phyloP scores from a whole-genome alignment of 257 asterid species.

The Orobanche coerulescens region DNA sequence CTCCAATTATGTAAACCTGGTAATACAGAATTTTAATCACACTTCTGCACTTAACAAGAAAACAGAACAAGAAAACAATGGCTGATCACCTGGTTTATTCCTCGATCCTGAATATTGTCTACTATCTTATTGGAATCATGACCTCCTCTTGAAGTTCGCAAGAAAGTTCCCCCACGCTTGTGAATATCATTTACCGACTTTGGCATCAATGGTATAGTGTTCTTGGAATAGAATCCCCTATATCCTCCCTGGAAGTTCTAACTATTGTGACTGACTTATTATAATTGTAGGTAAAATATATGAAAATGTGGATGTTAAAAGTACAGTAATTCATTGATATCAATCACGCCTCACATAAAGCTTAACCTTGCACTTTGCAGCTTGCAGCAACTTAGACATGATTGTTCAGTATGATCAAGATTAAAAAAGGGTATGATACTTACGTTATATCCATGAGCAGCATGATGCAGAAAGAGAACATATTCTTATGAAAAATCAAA shows the following conservation, averaged over 20 bases:
- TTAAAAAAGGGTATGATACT: background rate
- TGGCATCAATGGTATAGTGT: constrained; percentile 69
- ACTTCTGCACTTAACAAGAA: background rate
- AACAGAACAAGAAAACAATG: background rate
- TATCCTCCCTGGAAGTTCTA: constrained; percentile 78
- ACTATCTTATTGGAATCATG: constrained; percentile 91
- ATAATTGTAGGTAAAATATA: constrained; percentile 3
- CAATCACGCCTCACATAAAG: background rate
- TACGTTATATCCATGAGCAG: constrained; percentile 4
- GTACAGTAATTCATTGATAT: background rate
- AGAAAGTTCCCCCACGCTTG: constrained; percentile 92
- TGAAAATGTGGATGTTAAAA: background rate
- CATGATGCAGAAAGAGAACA: constrained; percentile 8
- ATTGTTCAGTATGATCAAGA: background rate
- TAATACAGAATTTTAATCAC: constrained; percentile 19
- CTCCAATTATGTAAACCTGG: constrained; percentile 96
- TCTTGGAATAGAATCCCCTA: constrained; percentile 85
- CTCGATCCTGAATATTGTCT: constrained; percentile 89
- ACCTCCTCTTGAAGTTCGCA: constrained; percentile 95
- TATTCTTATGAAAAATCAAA: background rate
- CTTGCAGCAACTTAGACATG: background rate
- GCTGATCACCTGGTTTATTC: constrained; percentile 79
- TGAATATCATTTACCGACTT: constrained; percentile 79
- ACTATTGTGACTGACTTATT: constrained; percentile 14
- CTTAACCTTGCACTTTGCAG: constrained; percentile 4